phyloP scores from a whole-genome alignment of 192 early-diverging fungal genomes.

The Umbelopsis ramanniana region DNA sequence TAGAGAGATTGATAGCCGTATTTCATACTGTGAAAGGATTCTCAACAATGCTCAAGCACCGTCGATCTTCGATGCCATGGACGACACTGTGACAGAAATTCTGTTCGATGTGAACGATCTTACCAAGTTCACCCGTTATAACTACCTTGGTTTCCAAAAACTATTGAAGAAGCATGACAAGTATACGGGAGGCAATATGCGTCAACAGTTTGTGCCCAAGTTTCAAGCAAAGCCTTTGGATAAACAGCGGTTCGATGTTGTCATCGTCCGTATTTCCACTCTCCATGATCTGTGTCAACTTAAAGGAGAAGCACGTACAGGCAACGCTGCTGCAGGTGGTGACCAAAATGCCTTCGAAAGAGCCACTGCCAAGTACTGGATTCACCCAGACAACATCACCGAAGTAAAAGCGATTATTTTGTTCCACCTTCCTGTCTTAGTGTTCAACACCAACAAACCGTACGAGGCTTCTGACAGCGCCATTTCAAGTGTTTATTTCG shows the following conservation, averaged over 20 bases:
- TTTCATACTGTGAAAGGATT: slow-evolving; percentile 66
- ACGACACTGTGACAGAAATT: slow-evolving; percentile 43
- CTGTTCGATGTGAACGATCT: slow-evolving; percentile 41
- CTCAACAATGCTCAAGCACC: slow-evolving; percentile 44
- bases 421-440: slow-evolving; percentile 82
- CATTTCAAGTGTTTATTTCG: slow-evolving; percentile 89
- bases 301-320: slow-evolving; percentile 22
- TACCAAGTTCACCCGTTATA: slow-evolving; percentile 48
- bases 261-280: slow-evolving; percentile 80
- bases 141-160: slow-evolving; percentile 88
- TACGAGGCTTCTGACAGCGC: slow-evolving; percentile 69
- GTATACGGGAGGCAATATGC: slow-evolving; percentile 59
- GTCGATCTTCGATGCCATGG: slow-evolving; percentile 35
- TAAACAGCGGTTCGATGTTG: slow-evolving; percentile 80
- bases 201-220: slow-evolving; percentile 29
- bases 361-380: slow-evolving; percentile 70
- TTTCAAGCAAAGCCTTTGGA: slow-evolving; percentile 63
- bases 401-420: slow-evolving; percentile 87
- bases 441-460: slow-evolving; percentile 49
- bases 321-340: slow-evolving; percentile 27
- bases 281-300: slow-evolving; percentile 71
- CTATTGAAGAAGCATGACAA: slow-evolving; percentile 92
- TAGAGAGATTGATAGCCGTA: slow-evolving; percentile 74
- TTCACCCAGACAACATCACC: slow-evolving; percentile 88
- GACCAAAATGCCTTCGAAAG: slow-evolving; percentile 58